A percentile compares a stretch with the other conserved stretches of the same genome.
Conservation (phyloP, 2,329 filamentous ascomycete species). For the Paraphaeosphaeria minitans region DNA sequence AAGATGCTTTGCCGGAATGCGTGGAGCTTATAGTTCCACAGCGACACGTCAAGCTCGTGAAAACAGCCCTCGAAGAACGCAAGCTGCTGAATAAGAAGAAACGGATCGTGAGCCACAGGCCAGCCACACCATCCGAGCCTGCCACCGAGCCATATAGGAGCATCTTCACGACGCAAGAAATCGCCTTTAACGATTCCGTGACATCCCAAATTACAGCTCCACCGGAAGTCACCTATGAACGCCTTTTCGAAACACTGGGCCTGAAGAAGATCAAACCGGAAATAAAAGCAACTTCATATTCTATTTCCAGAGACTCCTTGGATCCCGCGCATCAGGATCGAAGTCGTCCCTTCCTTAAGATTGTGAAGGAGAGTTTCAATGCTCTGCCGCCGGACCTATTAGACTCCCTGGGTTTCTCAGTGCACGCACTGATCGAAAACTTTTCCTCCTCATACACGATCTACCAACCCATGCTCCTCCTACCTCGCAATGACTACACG, state of each 20-base stretch:
- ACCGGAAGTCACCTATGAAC: not conserved
- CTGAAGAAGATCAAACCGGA: conserved; percentile 18
- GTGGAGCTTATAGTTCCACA: conserved; percentile 37
- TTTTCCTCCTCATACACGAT: conserved; percentile 56
- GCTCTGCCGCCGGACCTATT: conserved; percentile 21
- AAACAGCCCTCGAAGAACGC: conserved; percentile 42
- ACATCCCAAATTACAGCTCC: not conserved
- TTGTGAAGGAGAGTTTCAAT: conserved; percentile 23
- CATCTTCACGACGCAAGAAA: conserved; percentile 24
- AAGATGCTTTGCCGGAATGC: not conserved
- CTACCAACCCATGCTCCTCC: conserved; percentile 63
- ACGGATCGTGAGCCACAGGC: conserved; percentile 31
- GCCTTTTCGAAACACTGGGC: conserved; percentile 10
- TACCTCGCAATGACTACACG: conserved; percentile 56
- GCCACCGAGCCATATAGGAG: conserved; percentile 22
- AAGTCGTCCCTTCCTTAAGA: conserved; percentile 30
- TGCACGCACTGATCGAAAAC: conserved; percentile 20
- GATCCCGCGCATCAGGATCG: not conserved
- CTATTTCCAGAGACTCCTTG: not conserved
- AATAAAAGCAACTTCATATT: conserved; percentile 19
- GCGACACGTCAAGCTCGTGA: conserved; percentile 46
- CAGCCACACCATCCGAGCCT: not conserved
- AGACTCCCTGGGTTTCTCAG: conserved; percentile 18
- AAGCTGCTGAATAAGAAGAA: conserved; percentile 32
- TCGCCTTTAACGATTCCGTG: not conserved